A percentile compares a stretch with the other conserved stretches of the same genome.
These are phyloP conservation scores for Phytophthora palmivora DNA, from an alignment of 352 stramenopile genomes.

Conservation along the genomic window DNA sequence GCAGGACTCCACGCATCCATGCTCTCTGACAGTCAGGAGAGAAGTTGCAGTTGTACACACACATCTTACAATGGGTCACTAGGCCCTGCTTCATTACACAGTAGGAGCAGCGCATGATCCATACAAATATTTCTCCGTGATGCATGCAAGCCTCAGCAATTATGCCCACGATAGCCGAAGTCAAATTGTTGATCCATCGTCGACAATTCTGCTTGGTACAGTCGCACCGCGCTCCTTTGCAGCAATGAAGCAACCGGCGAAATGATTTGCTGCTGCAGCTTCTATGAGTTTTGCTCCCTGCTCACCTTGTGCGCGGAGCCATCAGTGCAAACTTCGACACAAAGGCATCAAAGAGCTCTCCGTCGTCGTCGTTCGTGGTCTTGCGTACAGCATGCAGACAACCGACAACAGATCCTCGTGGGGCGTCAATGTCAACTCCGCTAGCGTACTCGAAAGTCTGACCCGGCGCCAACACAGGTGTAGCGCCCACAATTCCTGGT, in stretches of 20 bases:
- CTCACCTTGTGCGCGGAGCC: slow-evolving; percentile 31
- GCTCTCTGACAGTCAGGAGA: slow-evolving; percentile 29
- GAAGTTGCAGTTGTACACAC: slow-evolving; percentile 31
- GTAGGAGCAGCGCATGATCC: slow-evolving; percentile 21
- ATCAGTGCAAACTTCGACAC: slow-evolving; percentile 75
- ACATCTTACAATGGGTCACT: slow-evolving; percentile 14
- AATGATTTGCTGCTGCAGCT: slow-evolving; percentile 18
- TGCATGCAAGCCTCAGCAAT: slow-evolving; percentile 25
- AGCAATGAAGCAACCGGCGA: slow-evolving; percentile 26
- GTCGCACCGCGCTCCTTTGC: slow-evolving; percentile 19
- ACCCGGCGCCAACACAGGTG: slow-evolving; percentile 63
- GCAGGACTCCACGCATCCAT: slow-evolving; percentile 8
- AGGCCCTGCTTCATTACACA: slow-evolving; percentile 17
- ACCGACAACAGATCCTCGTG: slow-evolving; percentile 62
- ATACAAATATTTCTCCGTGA: slow-evolving; percentile 24
- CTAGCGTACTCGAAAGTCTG: slow-evolving; percentile 86
- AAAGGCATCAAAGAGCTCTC: slow-evolving; percentile 67
- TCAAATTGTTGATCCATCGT: not conserved
- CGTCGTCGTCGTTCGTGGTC: slow-evolving; percentile 31
- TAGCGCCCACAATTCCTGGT: slow-evolving; percentile 73
- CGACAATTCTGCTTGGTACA: slow-evolving; percentile 15
- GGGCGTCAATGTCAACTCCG: slow-evolving; percentile 77
- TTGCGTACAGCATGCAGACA: slow-evolving; percentile 67
- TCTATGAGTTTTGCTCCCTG: not conserved
- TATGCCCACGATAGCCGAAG: slow-evolving; percentile 6